Base-by-base conservation (phyloP, 169 alveolate species). In the Plasmodium malariae region DNA sequence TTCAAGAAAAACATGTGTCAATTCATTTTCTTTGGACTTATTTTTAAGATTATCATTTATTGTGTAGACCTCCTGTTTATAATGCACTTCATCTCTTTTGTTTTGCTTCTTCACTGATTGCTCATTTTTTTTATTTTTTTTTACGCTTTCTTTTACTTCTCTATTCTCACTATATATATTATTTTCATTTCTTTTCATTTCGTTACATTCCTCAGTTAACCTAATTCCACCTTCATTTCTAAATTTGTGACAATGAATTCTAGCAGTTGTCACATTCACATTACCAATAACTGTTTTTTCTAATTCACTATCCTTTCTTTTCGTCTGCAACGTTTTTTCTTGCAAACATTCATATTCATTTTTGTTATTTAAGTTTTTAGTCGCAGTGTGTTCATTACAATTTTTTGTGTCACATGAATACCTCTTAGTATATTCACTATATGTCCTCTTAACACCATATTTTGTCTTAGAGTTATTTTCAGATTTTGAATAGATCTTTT, bases 401-500 rank as follows among this genome's bases (percentile, higher is more conserved):
- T 24, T 2, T 30, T 69, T 30, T 14, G 24, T 24, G 37, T 43
- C n/a, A 24, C 28, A 45, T 11, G 62, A 37, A 69, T 24, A 40
- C 1, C 7, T 40, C 24, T 30, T 14, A 14, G 40, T 3, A 69
- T 45, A 69, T 40, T 69, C 40, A 12, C 24, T 62, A 62, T 62
- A 14, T 11, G 19, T 17, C 11, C 17, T 45, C 28, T 43, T 9
- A 30, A 11, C 45, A 7, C 24, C 45, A 28, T 28, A 24, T 26
- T 69, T 69, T 0, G 32, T 45, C 45, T 24, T 43, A 45, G 80
- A 69, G 28, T 45, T 40, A 24, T 69, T 69, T 19, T 69, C 36
- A 17, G 80, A 69, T 69, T 37, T 69, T 11, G 43, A 69, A 69
- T 24, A 45, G 2, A 69, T 14, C n/a, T 28, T 69, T 43, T 69